Base-by-base conservation (phyloP, 1,284 basidiomycete species). In the Cystobasidium sp. region DNA sequence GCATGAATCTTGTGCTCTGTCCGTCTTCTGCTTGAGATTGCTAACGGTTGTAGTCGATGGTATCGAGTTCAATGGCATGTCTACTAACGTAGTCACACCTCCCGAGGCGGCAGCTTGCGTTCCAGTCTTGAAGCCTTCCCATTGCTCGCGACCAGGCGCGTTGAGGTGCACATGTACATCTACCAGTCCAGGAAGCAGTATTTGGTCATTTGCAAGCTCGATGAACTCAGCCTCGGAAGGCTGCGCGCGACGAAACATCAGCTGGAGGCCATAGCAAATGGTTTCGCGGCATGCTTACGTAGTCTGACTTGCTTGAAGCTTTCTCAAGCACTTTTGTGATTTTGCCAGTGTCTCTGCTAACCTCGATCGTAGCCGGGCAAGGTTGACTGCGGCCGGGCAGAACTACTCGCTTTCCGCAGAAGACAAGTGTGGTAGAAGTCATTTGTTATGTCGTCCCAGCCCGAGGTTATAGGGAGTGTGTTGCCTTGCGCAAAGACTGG, bases 51-150 rank as follows among this genome's bases (percentile, higher is more conserved):
- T 95, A 0, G 94, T 97, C 0, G 94, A 93, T 0, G 94, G 94
- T 72, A 97, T 92, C 3, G 93, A 94, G 83, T 97, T 97, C 71
- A 97, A 85, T 0, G 94, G 94, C 94, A 97, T 97, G 83, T 97
- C 94, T 44, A 97, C 89, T 52, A 97, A 84, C 0, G 92, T 93
- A 5, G 94, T 97, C 37, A 97, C 88, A 10, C 94, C 94, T 20
- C 94, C 94, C 0, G 91, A 90, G 1, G 89, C 87, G 0, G 94
- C 94, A 20, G 94, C 94, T 73, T 86, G 74, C 0, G 94, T 97
- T 8, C 94, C 94, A 0, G 93, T 93, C 83, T 86, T 88, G 82
- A 97, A 97, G 0, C 94, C 94, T 81, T 97, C 94, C 94, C 74
- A 70, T 65, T 64, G 64, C 44, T 62, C 66, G 31, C 53, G 64